Conservation (phyloP, 2,329 filamentous ascomycete species). For the Exophiala aquamarina region DNA sequence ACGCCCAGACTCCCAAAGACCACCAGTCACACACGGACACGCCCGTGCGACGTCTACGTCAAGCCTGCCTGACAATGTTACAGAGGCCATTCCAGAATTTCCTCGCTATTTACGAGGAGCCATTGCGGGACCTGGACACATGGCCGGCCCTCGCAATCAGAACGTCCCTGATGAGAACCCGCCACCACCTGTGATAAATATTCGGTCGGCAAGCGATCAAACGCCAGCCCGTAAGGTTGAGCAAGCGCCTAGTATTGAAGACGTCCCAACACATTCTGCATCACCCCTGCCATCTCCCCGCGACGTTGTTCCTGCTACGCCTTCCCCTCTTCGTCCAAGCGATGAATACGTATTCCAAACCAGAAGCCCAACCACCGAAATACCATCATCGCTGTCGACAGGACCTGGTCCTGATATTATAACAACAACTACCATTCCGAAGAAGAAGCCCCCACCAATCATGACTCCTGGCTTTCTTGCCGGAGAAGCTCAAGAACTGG, state of each 20-base stretch:
- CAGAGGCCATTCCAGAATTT: neutral
- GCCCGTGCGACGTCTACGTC: neutral
- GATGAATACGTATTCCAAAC: neutral
- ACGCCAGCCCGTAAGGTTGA: neutral
- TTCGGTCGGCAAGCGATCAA: neutral
- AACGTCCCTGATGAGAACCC: too few relatives aligned
- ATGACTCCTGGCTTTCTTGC: conserved; percentile 22
- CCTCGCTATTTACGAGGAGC: neutral
- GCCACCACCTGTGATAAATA: too few relatives aligned
- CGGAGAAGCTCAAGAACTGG: conserved; percentile 25
- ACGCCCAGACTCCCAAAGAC: too few relatives aligned
- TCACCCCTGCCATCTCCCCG: conserved; percentile 11
- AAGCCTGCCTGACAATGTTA: conserved; percentile 10
- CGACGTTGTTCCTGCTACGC: conserved; percentile 13
- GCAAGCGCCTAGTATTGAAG: conserved; percentile 4
- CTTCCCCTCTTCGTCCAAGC: neutral
- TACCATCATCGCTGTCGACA: neutral
- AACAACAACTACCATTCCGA: neutral
- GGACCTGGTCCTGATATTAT: conserved; percentile 8
- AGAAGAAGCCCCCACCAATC: conserved; percentile 3
- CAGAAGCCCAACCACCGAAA: neutral
- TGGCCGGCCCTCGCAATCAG: too few relatives aligned
- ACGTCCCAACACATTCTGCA: conserved; percentile 9
- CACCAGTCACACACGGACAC: too few relatives aligned
- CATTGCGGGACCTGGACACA: neutral